These are phyloP conservation scores for Rhipidocladum racemiflorum DNA, from an alignment of 176 grass and related monocot genomes.

Conservation along the genomic window DNA sequence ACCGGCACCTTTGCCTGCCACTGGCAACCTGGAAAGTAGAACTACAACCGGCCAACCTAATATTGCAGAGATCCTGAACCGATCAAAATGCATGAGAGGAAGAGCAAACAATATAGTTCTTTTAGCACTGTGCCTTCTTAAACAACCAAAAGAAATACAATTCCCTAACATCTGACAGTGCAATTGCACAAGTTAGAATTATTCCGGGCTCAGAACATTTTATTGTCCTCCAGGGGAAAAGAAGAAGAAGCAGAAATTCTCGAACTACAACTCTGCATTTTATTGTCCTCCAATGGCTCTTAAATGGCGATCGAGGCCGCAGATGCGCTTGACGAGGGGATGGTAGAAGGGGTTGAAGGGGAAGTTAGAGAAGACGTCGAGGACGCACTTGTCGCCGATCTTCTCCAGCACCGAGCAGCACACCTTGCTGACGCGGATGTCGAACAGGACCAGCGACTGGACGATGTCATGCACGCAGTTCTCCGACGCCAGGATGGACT, in stretches of 20 bases:
- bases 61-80: neutral
- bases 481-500: constrained; percentile 13
- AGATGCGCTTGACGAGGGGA: neutral
- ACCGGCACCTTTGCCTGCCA: too few species aligned
- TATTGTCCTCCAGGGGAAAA: neutral
- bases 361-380: constrained; percentile 14
- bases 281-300: neutral
- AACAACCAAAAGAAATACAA: neutral
- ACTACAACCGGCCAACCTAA: neutral
- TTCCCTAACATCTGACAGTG: neutral
- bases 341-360: neutral
- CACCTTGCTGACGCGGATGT: neutral
- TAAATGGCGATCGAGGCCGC: neutral
- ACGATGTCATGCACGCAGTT: constrained; percentile 9
- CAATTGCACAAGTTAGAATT: neutral
- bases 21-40: neutral
- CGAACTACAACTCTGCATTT: neutral
- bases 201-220: neutral
- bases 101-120: neutral
- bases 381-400: constrained; percentile 4
- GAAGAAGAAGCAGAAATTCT: neutral
- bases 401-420: constrained; percentile 27
- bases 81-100: neutral
- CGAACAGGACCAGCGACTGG: neutral
- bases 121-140: neutral